Evolutionary conservation across 2,329 filamentous ascomycete genomes (phyloP).

Genomic region (Neonectria ditissima): DNA sequence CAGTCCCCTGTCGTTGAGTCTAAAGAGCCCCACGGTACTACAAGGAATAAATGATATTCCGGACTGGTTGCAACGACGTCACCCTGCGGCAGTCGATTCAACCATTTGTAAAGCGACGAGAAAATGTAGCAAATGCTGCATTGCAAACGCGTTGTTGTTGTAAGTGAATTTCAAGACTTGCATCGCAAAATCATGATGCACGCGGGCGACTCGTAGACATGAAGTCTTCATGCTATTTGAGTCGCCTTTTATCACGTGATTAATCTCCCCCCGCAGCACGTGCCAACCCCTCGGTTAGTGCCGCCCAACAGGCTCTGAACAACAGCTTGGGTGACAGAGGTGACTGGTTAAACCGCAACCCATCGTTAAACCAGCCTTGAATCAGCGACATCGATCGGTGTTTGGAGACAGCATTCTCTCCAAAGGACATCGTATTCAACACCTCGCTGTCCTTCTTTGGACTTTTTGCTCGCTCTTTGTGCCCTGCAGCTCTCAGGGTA

Average conservation of each 20-base stretch:
- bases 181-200: background rate
- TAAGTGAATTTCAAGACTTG: background rate
- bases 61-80: conserved; percentile 39
- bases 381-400: conserved; percentile 15
- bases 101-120: background rate
- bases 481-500: background rate
- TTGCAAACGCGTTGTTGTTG: background rate
- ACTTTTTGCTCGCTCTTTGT: background rate
- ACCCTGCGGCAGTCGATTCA: conserved; percentile 12
- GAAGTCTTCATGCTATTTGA: background rate
- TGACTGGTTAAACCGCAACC: conserved; percentile 25
- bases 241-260: conserved; percentile 35
- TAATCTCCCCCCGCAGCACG: conserved; percentile 34
- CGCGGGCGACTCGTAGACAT: background rate
- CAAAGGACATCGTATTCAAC: background rate
- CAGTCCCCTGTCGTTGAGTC: conserved; percentile 38
- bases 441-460: background rate
- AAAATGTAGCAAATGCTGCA: no score
- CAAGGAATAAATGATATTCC: conserved; percentile 46
- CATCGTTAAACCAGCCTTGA: conserved; percentile 20
- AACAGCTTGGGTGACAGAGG: conserved; percentile 26
- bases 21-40: conserved; percentile 36
- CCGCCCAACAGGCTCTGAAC: conserved; percentile 42
- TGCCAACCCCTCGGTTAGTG: conserved; percentile 48
- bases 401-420: conserved; percentile 13